Evolutionary conservation across 225 moss, liverwort and hornwort species (phyloP).

Genomic region (Pseudisothecium myosuroides): DNA sequence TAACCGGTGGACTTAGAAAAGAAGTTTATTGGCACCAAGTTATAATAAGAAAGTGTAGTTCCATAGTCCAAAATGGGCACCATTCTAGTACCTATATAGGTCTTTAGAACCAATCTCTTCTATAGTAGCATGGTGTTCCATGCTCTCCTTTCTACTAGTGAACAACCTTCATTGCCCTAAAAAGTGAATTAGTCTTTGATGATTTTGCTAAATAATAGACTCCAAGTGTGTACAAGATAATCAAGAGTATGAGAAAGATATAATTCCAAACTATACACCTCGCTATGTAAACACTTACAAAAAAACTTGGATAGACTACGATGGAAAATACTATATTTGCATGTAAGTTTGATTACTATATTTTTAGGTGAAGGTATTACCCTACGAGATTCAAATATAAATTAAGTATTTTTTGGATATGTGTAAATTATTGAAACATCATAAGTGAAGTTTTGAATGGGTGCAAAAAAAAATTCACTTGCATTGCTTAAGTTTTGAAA

Average conservation of each 20-base stretch:
- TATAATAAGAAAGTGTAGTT: accelerated
- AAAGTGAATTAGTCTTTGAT: background rate
- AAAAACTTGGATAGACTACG: accelerated
- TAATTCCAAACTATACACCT: accelerated
- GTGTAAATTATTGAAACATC: accelerated
- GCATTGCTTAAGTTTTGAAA: too few relatives aligned
- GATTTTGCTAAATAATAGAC: background rate
- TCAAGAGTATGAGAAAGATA: accelerated
- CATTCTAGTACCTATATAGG: accelerated
- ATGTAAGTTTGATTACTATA: background rate
- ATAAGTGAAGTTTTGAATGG: background rate
- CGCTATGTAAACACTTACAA: too few relatives aligned
- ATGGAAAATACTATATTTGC: accelerated
- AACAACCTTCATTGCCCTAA: background rate
- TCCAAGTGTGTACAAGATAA: accelerated
- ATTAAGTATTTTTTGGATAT: background rate
- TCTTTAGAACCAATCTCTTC: too few relatives aligned
- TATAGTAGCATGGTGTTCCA: background rate
- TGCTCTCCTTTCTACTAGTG: accelerated
- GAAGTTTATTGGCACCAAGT: accelerated
- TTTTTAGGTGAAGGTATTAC: accelerated
- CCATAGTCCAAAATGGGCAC: accelerated
- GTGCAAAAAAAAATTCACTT: accelerated
- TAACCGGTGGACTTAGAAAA: background rate
- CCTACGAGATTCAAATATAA: accelerated